Percentiles rank a stretch among this genome's conserved stretches.
phyloP scores from a whole-genome alignment of 1,139 yeast species.

The Pichia sp. region DNA sequence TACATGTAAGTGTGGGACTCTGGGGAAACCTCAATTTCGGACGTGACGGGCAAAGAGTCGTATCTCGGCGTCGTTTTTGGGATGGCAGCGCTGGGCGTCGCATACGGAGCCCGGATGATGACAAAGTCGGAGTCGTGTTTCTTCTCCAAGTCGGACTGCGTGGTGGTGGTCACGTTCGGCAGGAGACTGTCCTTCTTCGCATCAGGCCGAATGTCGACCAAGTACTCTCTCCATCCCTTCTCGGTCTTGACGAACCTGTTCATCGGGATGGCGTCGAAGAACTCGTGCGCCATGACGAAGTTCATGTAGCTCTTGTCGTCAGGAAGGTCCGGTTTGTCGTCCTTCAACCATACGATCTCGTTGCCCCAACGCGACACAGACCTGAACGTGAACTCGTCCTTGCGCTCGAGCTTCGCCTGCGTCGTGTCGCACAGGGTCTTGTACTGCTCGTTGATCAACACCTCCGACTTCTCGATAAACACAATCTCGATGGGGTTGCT shows the following conservation, averaged over 20 bases:
- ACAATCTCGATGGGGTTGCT: slow-evolving; percentile 41
- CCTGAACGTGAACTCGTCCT: slow-evolving; percentile 36
- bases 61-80: slow-evolving; percentile 54
- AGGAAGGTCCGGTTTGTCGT: slow-evolving; percentile 41
- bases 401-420: slow-evolving; percentile 19
- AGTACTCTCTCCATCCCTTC: slow-evolving; percentile 72
- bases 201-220: slow-evolving; percentile 46
- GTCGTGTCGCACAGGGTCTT: slow-evolving; percentile 43
- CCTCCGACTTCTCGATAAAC: slow-evolving; percentile 70
- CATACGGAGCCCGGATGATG: slow-evolving; percentile 53
- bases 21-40: slow-evolving; percentile 71
- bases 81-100: slow-evolving; percentile 60
- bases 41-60: slow-evolving; percentile 48
- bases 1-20: slow-evolving; percentile 57
- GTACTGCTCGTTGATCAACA: slow-evolving; percentile 57
- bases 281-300: slow-evolving; percentile 77
- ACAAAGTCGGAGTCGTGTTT: slow-evolving; percentile 45
- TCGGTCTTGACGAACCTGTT: slow-evolving; percentile 60
- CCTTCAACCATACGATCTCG: slow-evolving; percentile 62
- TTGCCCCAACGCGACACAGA: slow-evolving; percentile 53
- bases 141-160: slow-evolving; percentile 12
- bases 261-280: slow-evolving; percentile 82
- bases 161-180: slow-evolving; percentile 21
- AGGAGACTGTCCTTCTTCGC: slow-evolving; percentile 17
- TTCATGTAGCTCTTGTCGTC: slow-evolving; percentile 39